Conservation (phyloP, 441 rosid genomes). For the Melianthus villosus region DNA sequence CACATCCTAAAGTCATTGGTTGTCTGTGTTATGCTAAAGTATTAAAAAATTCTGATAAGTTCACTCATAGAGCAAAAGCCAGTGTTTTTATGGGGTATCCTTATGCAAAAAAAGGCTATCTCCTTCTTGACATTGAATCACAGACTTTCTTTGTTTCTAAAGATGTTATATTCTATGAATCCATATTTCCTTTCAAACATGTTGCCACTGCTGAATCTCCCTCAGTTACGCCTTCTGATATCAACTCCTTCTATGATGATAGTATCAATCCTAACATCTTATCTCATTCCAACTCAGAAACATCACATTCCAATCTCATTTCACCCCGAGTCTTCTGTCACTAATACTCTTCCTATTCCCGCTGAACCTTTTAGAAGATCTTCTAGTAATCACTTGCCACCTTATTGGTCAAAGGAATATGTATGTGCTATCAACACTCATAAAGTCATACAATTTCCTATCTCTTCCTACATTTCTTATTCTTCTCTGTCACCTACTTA, state of each 20-base stretch:
- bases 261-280: too few relatives aligned
- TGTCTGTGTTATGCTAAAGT: neutral
- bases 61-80: neutral
- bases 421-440: too few relatives aligned
- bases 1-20: neutral
- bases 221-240: too few relatives aligned
- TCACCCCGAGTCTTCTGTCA: too few relatives aligned
- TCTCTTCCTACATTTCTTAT: constrained; percentile 10
- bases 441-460: neutral
- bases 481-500: constrained; percentile 1
- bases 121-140: neutral
- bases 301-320: too few relatives aligned
- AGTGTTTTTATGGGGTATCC: constrained; percentile 7
- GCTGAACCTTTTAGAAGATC: too few relatives aligned
- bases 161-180: neutral
- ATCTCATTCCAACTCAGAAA: too few relatives aligned
- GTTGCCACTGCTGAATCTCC: too few relatives aligned
- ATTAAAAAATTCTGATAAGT: neutral
- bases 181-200: neutral
- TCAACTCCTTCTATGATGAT: too few relatives aligned
- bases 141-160: neutral
- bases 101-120: constrained; percentile 7
- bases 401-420: neutral
- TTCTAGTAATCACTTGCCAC: neutral
- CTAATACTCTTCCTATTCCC: too few relatives aligned